Evolutionary conservation across 2,329 filamentous ascomycete genomes (phyloP), one percentile per base, ranked within the genome.

Genomic region (Colletotrichum neosansevieriae): DNA sequence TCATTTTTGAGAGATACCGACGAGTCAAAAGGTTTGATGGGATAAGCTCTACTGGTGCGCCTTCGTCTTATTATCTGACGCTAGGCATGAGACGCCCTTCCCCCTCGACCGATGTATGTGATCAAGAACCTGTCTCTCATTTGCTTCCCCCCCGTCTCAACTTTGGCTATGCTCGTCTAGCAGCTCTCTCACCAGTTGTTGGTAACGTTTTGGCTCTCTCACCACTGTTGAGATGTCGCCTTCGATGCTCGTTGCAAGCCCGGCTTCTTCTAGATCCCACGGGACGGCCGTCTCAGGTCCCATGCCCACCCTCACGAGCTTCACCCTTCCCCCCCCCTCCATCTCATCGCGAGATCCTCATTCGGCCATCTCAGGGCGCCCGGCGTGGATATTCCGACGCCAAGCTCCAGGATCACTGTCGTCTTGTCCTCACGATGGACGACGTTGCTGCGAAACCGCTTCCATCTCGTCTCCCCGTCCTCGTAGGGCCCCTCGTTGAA

Each of bases 401-500:
- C 70, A 19, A 71, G 66, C 66, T 73, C 71, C 42, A 73, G 49
- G 36, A 72, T 69, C 21, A 72, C 63, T 15, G 54, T 60, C 21
- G 45, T 64, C 53, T 51, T 67, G 15, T 49, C 29, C 47, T 40
- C 49, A 24, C 54, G 49, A 21, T 29, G 40, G 13, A 60, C 36
- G 4, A 59, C 17, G 6, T 61, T 38, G 32, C 42, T 51, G n/a
- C 49, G 59, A 36, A 73, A 72, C 36, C 58, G 21, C 32, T 50
- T 58, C 68, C 70, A 72, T 42, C 62, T 53, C 45, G 56, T 44
- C 61, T 72, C 68, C 3, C 66, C 70, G 5, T 64, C 58, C 21
- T 56, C 38, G 54, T 73, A 73, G 3, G 71, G 71, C 13, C n/a
- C 24, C 32, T 72, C 71, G 51, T 72, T 71, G 56, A 72, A 72